Evolutionary conservation across 2,329 filamentous ascomycete species (phyloP), one percentile per base, ranked within the genome.

Genomic region (Seiridium cupressi): DNA sequence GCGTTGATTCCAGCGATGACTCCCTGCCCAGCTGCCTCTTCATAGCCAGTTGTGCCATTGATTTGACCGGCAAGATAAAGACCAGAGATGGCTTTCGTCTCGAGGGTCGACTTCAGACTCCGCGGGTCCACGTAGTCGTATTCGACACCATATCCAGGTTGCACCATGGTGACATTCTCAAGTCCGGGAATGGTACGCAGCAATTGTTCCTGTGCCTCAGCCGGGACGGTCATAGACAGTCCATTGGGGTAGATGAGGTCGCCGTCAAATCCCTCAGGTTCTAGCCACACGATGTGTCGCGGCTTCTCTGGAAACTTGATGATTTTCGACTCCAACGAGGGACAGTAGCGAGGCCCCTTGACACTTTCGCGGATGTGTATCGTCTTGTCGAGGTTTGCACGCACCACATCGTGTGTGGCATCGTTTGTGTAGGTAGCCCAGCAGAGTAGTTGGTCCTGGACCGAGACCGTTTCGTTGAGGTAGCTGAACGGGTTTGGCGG

Each of bases 91-190:
- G 89, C 84, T 75, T 98, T 99, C 1, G 95, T 98, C 75, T 99
- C 95, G 6, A 99, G 84, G 0, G 93, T 95, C n/a, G 90, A 87
- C 64, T 89, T 89, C 3, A 99, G 82, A 66, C 90, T 90, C 57
- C 95, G 89, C 18, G 95, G 95, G 71, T 99, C 95, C 18, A 99
- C 92, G 73, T 99, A 99, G 77, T 98, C 95, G 74, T 99, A 99
- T 73, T 99, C 95, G 1, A 99, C 95, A 6, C 95, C 95, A 70
- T 99, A 99, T 7, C 94, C 95, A 1, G 94, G 90, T 70, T 98
- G 94, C 5, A 96, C 84, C 93, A 99, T 97, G 34, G 82, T 87
- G 4, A 93, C 93, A 61, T 93, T 87, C 70, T 98, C 94, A 1
- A 99, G 82, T 0, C 95, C 95, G n/a, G 79, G 83, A 58, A 99